Evolutionary conservation across 495 filamentous ascomycete genomes (phyloP).

Genomic region (Darksidea phi): DNA sequence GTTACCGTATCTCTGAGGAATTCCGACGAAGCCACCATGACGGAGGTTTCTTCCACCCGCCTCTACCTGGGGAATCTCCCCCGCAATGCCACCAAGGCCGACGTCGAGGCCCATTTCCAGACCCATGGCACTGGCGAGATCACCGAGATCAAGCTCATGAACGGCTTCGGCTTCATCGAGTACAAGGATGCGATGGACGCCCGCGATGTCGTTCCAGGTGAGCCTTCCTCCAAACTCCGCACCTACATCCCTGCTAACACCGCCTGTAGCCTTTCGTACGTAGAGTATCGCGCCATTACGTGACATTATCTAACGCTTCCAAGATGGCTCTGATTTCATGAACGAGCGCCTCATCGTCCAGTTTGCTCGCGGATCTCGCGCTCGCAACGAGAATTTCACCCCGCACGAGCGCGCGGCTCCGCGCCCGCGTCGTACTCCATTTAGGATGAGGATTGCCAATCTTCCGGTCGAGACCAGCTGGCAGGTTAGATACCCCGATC

Average conservation of each 20-base stretch:
- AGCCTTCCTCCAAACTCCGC: conserved; percentile 37
- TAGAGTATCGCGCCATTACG: conserved; percentile 15
- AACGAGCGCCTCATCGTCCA: conserved; percentile 95
- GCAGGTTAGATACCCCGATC: conserved; percentile 76
- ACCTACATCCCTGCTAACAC: conserved; percentile 20
- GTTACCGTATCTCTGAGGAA: not conserved
- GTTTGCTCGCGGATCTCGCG: conserved; percentile 88
- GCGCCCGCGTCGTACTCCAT: conserved; percentile 88
- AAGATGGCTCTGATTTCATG: conserved; percentile 97
- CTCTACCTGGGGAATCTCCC: conserved; percentile 98
- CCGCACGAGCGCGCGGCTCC: conserved; percentile 76
- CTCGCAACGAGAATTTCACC: conserved; percentile 70
- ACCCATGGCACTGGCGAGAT: conserved; percentile 95
- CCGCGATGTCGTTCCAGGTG: conserved; percentile 95
- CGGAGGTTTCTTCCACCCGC: conserved; percentile 85
- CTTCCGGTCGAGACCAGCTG: conserved; percentile 98
- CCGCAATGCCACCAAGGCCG: conserved; percentile 91
- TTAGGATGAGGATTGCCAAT: conserved; percentile 95
- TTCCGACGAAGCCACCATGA: conserved; percentile 46
- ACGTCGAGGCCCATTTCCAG: conserved; percentile 93
- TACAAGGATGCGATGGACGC: conserved; percentile 98
- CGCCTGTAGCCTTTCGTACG: conserved; percentile 56
- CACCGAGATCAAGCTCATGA: conserved; percentile 99
- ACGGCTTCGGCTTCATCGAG: conserved; percentile 98
- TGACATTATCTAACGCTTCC: conserved; percentile 7